Percentiles rank a stretch among this genome's conserved stretches.
These are phyloP conservation scores for Hypoxylon sp. DNA, from an alignment of 2,329 filamentous ascomycete genomes.

Conservation along the genomic window DNA sequence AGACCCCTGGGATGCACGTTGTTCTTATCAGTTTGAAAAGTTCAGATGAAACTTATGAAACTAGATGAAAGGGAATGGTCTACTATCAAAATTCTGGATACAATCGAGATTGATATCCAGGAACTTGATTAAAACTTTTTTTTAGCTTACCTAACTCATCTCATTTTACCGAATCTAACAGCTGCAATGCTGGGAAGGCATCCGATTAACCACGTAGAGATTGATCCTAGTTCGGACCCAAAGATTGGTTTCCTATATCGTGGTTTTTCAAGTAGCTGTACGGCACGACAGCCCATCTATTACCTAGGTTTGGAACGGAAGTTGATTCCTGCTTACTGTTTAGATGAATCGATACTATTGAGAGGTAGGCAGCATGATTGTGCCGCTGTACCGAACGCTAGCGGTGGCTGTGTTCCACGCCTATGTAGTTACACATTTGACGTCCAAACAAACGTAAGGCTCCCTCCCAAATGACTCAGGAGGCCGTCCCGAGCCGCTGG, in stretches of 20 bases:
- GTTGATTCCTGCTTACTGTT: slow-evolving; percentile 1
- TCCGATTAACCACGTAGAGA: background rate
- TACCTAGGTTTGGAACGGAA: background rate
- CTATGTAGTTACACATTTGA: slow-evolving; percentile 12
- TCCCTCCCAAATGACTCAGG: slow-evolving; percentile 1
- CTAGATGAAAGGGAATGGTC: background rate
- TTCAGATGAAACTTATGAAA: too few species aligned
- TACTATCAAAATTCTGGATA: slow-evolving; percentile 3
- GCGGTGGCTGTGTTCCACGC: background rate
- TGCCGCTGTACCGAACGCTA: background rate
- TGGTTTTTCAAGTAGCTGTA: background rate
- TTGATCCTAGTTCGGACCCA: background rate
- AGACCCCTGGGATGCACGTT: background rate
- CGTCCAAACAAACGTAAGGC: background rate
- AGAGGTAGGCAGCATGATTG: background rate
- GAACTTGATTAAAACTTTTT: background rate
- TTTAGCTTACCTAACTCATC: slow-evolving; percentile 7
- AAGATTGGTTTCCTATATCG: background rate
- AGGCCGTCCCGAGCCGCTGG: slow-evolving; percentile 1
- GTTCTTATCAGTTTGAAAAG: background rate
- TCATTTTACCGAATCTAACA: slow-evolving; percentile 5
- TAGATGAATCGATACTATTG: background rate
- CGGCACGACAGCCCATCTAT: background rate
- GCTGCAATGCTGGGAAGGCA: background rate
- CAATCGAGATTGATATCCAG: slow-evolving; percentile 6